Base-by-base conservation (phyloP, 495 filamentous ascomycete genomes). In the Lentithecium fluviatile region DNA sequence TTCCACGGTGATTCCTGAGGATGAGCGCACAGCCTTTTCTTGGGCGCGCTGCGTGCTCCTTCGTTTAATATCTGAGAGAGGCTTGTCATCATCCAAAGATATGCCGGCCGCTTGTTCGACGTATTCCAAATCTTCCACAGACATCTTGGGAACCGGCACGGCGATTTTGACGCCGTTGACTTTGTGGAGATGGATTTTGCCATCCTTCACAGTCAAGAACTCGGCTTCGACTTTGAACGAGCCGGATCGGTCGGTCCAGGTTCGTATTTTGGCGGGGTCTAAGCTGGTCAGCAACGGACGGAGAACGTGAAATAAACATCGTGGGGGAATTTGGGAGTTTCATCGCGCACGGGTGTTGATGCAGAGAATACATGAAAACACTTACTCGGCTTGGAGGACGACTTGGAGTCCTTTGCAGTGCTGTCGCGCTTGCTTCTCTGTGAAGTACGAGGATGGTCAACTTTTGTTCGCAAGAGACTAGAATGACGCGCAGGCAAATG, bases 121-220 rank as follows among this genome's bases (percentile, higher is more conserved):
- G 62, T 94, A 97, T 75, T 96, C 92, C 23, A 99, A 76, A 73
- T 99, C 94, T 67, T 91, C 88, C 42, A 91, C 78, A 1, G 93
- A 90, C 94, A 99, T 99, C 73, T 97, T 97, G 10, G 83, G 74
- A 37, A 96, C 83, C 23, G 94, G 93, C 3, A 99, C 94, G 7
- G 94, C 94, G 74, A 99, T 99, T 73, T 97, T 96, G 48, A 99
- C 90, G 11, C 94, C 94, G 69, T 99, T 99, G 71, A 86, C 78
- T 78, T 99, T 99, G 77, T 99, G 94, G 5, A 99, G 80, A 74
- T 97, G 94, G 62, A 99, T 94, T 77, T 99, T 97, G 45, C 91
- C 90, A 71, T 97, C 94, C 70, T 84, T 87, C 21, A 96, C 78
- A 17, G 92, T 95, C 58, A 97, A 85, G 71, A 97, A 99, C 69